Base-by-base conservation (phyloP, 176 grass and related monocot species). In the Elymus sibiricus region DNA sequence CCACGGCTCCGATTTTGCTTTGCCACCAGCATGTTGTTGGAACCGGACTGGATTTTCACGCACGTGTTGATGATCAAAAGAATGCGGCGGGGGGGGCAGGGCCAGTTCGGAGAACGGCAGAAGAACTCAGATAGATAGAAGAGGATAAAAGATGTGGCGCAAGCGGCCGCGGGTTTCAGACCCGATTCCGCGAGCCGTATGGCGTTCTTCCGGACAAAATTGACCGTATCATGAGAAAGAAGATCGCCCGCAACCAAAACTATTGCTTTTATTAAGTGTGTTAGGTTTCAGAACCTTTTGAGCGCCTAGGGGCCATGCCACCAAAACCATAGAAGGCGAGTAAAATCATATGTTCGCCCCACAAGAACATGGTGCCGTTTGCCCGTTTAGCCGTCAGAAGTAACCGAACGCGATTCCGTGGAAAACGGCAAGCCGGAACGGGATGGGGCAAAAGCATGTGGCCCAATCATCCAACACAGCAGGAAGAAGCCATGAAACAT, bases 161-260 rank as follows among this genome's bases (percentile, higher is more conserved):
- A 83, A 83, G 43, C 34, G 58, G 59, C 13, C 4, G 22, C 21
- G 14, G 0, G 75, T 68, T 87, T 83, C 64, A 69, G 84, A 86
- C 73, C 10, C 27, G 53, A 25, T 83, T 72, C 35, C 22, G 4
- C 40, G 35, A 78, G 14, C 16, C 19, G 25, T 65, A 2, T 6
- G 32, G 73, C 79, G 74, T 80, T 67, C 44, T 67, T 58, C 89
- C 43, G 14, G 42, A 59, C 80, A 90, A 58, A 90, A 79, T 74
- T 83, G 84, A 90, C 89, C 43, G 27, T 44, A 71, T 4, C 22
- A 72, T 15, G 38, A 43, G 70, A 43, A 25, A 43, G 70, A 43
- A 25, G n/a, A 62, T 78, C 74, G 72, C 28, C 56, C 17, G 43
- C 55, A 5, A 75, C 26, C 15, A 43, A 25, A 46, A 47, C 4